phyloP scores from a whole-genome alignment of 1,139 yeast species.

The Geotrichum bryndzae region DNA sequence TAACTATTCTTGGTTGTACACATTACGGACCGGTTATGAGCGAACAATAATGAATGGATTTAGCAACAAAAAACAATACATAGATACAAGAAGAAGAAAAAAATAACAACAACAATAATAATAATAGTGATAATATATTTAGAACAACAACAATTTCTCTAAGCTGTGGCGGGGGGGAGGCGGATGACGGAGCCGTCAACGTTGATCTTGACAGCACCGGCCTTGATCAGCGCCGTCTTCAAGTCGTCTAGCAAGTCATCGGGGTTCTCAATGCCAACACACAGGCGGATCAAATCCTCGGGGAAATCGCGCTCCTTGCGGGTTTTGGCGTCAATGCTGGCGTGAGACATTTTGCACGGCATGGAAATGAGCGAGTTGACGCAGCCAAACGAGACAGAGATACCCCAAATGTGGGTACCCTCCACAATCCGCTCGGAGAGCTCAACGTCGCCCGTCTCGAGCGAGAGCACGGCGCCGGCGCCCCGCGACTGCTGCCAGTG shows the following conservation, averaged over 20 bases:
- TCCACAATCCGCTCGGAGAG: slow-evolving; percentile 71
- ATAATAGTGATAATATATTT: too few relatives aligned
- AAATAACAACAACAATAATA: too few relatives aligned
- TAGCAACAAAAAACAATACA: too few relatives aligned
- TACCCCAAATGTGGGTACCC: slow-evolving; percentile 69
- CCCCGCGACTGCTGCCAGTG: slow-evolving; percentile 78
- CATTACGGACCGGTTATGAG: too few relatives aligned
- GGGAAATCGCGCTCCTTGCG: slow-evolving; percentile 86
- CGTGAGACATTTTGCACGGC: slow-evolving; percentile 96
- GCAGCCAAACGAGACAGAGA: slow-evolving; percentile 91
- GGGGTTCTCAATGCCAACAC: slow-evolving; percentile 77
- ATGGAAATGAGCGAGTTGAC: slow-evolving; percentile 84
- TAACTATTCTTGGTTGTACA: too few relatives aligned
- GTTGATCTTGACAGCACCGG: slow-evolving; percentile 25
- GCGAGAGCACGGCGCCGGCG: slow-evolving; percentile 81
- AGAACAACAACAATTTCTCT: neutral
- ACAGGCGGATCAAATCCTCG: slow-evolving; percentile 80
- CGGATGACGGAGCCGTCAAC: slow-evolving; percentile 15
- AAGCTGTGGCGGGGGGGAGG: neutral
- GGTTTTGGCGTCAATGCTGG: slow-evolving; percentile 84
- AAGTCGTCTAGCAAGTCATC: slow-evolving; percentile 64
- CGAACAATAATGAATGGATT: too few relatives aligned
- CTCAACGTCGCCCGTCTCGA: slow-evolving; percentile 74
- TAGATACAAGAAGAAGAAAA: too few relatives aligned
- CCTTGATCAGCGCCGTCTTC: slow-evolving; percentile 46